Evolutionary conservation across 805 yeast species (phyloP).

Genomic region (Candida oleophila): DNA sequence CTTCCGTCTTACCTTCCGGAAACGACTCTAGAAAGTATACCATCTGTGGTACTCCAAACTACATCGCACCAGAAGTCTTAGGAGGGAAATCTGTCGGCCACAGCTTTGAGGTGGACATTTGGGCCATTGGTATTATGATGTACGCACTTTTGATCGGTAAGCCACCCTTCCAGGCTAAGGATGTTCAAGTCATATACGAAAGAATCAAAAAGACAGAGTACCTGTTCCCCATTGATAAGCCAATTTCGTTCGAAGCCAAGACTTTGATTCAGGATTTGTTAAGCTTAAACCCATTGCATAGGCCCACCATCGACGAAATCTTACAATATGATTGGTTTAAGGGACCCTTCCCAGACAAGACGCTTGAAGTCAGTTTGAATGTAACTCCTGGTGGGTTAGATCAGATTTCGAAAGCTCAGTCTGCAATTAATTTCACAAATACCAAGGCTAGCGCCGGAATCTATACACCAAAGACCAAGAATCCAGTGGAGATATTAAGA

Average conservation of each 20-base stretch:
- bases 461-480: slow-evolving; percentile 49
- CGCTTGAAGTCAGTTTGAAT: slow-evolving; percentile 61
- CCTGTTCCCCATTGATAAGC: slow-evolving; percentile 69
- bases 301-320: slow-evolving; percentile 81
- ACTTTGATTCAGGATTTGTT: slow-evolving; percentile 70
- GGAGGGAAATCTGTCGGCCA: slow-evolving; percentile 88
- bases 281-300: slow-evolving; percentile 70
- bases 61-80: slow-evolving; percentile 96
- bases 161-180: slow-evolving; percentile 97
- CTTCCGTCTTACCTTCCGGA: slow-evolving; percentile 79
- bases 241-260: slow-evolving; percentile 71
- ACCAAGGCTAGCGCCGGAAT: slow-evolving; percentile 68
- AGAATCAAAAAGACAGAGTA: slow-evolving; percentile 83
- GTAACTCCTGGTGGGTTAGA: slow-evolving; percentile 59
- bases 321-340: slow-evolving; percentile 84
- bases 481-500: slow-evolving; percentile 68
- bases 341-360: slow-evolving; percentile 75
- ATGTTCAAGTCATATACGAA: slow-evolving; percentile 88
- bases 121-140: slow-evolving; percentile 98
- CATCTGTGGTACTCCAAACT: slow-evolving; percentile 98
- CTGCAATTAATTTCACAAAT: slow-evolving; percentile 63
- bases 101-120: slow-evolving; percentile 90
- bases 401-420: slow-evolving; percentile 56
- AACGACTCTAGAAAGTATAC: slow-evolving; percentile 77
- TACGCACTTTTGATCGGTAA: slow-evolving; percentile 89